These are phyloP conservation scores for Phytophthora constricta DNA, from an alignment of 352 stramenopile genomes.

Conservation along the genomic window DNA sequence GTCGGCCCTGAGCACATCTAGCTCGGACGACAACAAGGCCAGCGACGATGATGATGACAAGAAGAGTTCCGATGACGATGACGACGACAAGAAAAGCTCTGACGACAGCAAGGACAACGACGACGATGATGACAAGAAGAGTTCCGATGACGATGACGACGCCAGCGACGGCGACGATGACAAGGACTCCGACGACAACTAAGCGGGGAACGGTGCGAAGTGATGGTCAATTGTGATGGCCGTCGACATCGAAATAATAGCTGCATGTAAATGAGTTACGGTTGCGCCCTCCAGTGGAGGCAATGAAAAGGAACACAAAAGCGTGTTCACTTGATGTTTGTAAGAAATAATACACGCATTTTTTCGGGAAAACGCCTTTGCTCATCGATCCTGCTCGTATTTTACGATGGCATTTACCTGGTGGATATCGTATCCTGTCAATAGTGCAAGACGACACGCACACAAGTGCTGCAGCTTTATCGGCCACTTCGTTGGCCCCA, in stretches of 20 bases:
- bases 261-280: neutral
- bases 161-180: neutral
- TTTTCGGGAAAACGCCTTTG: too few relatives aligned
- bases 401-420: too few relatives aligned
- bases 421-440: too few relatives aligned
- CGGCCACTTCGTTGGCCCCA: too few relatives aligned
- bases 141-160: slow-evolving; percentile 1
- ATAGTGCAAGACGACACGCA: too few relatives aligned
- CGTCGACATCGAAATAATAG: neutral
- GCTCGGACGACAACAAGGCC: slow-evolving; percentile 4
- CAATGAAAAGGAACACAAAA: neutral
- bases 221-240: too few relatives aligned
- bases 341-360: too few relatives aligned
- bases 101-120: neutral
- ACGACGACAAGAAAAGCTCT: neutral
- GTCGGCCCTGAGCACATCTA: neutral
- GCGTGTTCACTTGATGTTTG: neutral
- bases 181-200: neutral
- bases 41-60: neutral
- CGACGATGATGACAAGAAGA: neutral
- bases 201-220: too few relatives aligned
- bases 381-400: too few relatives aligned
- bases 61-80: neutral
- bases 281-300: too few relatives aligned
- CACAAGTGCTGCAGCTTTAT: too few relatives aligned